These are phyloP conservation scores for Lactarius pseudohatsudake DNA, from an alignment of 768 basidiomycete genomes.

Conservation along the genomic window DNA sequence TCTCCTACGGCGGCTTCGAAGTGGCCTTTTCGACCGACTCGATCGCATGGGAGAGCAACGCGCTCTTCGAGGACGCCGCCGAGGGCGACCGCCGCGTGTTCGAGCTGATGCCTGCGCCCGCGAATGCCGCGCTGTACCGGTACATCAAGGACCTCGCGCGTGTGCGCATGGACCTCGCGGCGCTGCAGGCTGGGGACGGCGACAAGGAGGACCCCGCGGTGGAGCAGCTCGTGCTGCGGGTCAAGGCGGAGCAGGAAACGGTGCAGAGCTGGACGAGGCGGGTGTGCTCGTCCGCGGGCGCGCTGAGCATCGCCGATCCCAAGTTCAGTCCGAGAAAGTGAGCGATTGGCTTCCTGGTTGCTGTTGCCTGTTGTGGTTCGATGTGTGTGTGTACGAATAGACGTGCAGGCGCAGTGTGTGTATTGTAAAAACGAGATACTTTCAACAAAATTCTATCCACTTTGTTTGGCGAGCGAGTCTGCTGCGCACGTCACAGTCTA, in stretches of 20 bases:
- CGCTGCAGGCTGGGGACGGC: conserved; percentile 1
- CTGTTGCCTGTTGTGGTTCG: too few species aligned
- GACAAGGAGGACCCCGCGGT: background rate
- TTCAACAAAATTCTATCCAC: too few species aligned
- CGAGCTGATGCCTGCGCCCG: conserved; percentile 15
- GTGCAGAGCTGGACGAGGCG: conserved; percentile 12
- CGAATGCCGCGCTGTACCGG: conserved; percentile 12
- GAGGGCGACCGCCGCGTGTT: background rate
- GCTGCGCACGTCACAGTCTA: too few species aligned
- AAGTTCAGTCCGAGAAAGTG: conserved; percentile 22
- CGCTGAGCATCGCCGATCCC: conserved; percentile 21
- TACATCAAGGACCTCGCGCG: conserved; percentile 23
- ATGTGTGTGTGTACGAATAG: too few species aligned
- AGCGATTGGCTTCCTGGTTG: background rate
- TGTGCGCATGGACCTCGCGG: conserved; percentile 12
- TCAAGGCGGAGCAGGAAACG: conserved; percentile 17
- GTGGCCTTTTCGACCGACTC: conserved; percentile 14
- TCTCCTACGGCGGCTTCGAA: conserved; percentile 21
- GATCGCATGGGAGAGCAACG: conserved; percentile 2
- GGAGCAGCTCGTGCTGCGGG: conserved; percentile 7
- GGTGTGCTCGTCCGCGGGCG: conserved; percentile 12
- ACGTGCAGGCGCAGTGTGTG: too few species aligned
- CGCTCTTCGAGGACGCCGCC: background rate
- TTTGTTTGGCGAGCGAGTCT: too few species aligned
- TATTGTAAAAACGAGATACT: too few species aligned